phyloP scores from a whole-genome alignment of 768 basidiomycete genomes.

The Pisolithus sp. region DNA sequence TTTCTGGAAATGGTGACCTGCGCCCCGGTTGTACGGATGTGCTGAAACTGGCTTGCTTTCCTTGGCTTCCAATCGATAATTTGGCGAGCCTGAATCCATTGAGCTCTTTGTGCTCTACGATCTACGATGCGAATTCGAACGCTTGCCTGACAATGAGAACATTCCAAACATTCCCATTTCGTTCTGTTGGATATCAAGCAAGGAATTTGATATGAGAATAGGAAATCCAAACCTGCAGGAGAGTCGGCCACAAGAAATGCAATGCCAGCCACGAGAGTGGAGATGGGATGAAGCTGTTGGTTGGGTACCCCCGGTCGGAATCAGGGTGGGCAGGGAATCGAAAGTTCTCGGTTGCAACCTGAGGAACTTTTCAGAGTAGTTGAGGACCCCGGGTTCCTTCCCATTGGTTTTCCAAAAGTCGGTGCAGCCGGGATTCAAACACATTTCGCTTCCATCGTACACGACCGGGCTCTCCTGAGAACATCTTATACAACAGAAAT shows the following conservation, averaged over 20 bases:
- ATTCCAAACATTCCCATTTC: conserved; percentile 74
- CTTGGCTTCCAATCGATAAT: no score
- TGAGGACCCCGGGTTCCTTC: conserved; percentile 30
- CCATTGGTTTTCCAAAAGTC: conserved; percentile 45
- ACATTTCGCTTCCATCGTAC: conserved; percentile 56
- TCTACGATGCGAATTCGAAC: background rate
- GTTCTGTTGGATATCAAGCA: conserved; percentile 34
- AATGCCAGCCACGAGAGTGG: conserved; percentile 67
- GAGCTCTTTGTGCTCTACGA: no score
- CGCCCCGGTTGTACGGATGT: no score
- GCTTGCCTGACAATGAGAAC: conserved; percentile 53
- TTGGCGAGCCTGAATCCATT: no score
- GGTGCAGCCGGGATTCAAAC: conserved; percentile 51
- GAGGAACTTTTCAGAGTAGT: conserved; percentile 46
- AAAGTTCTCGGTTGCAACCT: conserved; percentile 26
- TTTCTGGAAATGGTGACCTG: conserved; percentile 21
- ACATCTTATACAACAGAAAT: conserved; percentile 39
- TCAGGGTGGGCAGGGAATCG: conserved; percentile 32
- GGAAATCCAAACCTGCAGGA: conserved; percentile 54
- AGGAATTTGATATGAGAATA: background rate
- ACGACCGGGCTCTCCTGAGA: conserved; percentile 40
- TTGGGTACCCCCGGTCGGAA: conserved; percentile 28
- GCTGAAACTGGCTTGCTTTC: no score
- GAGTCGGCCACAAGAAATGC: conserved; percentile 59
- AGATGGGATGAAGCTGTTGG: conserved; percentile 42